phyloP scores from a whole-genome alignment of 2,329 filamentous ascomycete genomes.

The Botrytis elliptica region DNA sequence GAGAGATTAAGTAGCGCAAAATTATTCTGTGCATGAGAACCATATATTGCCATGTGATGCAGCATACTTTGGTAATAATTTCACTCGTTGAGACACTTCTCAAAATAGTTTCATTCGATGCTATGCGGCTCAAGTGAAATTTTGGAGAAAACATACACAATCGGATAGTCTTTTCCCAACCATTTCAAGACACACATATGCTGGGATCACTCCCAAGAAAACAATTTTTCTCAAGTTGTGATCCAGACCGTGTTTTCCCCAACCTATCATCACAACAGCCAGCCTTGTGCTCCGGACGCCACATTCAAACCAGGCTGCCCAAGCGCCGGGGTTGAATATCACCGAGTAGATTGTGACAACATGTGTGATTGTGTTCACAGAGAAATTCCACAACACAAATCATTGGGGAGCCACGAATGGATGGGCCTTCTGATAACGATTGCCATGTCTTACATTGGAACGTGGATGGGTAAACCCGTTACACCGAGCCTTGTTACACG shows the following conservation, averaged over 20 bases:
- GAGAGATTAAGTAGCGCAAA: neutral
- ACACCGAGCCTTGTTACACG: slow-evolving; percentile 4
- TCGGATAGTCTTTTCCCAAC: neutral
- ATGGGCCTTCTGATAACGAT: slow-evolving; percentile 8
- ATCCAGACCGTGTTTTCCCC: neutral
- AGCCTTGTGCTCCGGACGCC: neutral
- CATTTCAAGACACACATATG: neutral
- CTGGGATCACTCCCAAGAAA: neutral
- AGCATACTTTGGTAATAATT: neutral
- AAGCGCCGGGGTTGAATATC: neutral
- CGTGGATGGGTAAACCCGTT: neutral
- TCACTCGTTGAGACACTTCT: neutral
- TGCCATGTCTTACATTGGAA: slow-evolving; percentile 1
- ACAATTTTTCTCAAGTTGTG: neutral
- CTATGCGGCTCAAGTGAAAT: neutral
- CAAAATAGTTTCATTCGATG: neutral
- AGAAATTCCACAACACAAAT: neutral
- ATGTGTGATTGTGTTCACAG: slow-evolving; percentile 4
- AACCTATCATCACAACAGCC: slow-evolving; percentile 9
- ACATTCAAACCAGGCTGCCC: slow-evolving; percentile 2
- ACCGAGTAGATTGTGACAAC: neutral
- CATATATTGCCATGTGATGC: neutral
- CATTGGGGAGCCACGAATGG: neutral
- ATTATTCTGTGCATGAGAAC: neutral
- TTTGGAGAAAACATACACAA: neutral